Conservation (phyloP, 257 asterid species). For the Lycium ferocissimum region DNA sequence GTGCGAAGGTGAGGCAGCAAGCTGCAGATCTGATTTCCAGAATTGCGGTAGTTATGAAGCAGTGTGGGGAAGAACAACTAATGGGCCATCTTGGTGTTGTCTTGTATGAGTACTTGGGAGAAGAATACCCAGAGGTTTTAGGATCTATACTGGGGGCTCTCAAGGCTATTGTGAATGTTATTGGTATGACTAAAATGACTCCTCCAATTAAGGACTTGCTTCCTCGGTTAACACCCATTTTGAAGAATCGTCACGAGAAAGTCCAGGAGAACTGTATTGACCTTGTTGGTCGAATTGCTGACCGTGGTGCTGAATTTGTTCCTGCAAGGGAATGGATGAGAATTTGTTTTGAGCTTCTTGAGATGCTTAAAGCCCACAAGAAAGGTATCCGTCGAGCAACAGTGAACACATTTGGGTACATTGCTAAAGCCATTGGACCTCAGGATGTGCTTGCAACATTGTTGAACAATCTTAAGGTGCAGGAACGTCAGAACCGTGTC, state of each 20-base stretch:
- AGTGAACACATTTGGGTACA: slow-evolving; percentile 85
- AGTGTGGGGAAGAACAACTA: slow-evolving; percentile 86
- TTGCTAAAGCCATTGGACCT: slow-evolving; percentile 90
- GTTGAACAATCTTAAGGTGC: slow-evolving; percentile 87
- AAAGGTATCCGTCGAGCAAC: slow-evolving; percentile 96
- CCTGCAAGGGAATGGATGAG: slow-evolving; percentile 98
- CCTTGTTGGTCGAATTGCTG: slow-evolving; percentile 92
- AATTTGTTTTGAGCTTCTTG: slow-evolving; percentile 91
- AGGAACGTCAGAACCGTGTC: slow-evolving; percentile 91
- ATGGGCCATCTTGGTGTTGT: slow-evolving; percentile 98
- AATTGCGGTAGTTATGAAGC: slow-evolving; percentile 92
- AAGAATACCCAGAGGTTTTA: slow-evolving; percentile 90
- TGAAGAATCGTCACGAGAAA: slow-evolving; percentile 92
- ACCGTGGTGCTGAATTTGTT: slow-evolving; percentile 90
- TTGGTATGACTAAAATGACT: slow-evolving; percentile 95
- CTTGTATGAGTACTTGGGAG: slow-evolving; percentile 81
- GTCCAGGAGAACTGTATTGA: slow-evolving; percentile 94
- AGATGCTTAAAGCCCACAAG: slow-evolving; percentile 96
- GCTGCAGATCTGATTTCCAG: slow-evolving; percentile 90
- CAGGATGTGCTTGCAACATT: slow-evolving; percentile 91
- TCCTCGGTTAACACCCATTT: slow-evolving; percentile 90
- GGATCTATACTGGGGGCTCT: slow-evolving; percentile 90
- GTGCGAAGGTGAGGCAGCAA: slow-evolving; percentile 91
- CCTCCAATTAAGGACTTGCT: slow-evolving; percentile 92
- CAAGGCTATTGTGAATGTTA: slow-evolving; percentile 88